Percentiles rank a stretch among this genome's conserved stretches.
phyloP scores from a whole-genome alignment of 1,139 yeast species.

The Blastobotrys elegans region DNA sequence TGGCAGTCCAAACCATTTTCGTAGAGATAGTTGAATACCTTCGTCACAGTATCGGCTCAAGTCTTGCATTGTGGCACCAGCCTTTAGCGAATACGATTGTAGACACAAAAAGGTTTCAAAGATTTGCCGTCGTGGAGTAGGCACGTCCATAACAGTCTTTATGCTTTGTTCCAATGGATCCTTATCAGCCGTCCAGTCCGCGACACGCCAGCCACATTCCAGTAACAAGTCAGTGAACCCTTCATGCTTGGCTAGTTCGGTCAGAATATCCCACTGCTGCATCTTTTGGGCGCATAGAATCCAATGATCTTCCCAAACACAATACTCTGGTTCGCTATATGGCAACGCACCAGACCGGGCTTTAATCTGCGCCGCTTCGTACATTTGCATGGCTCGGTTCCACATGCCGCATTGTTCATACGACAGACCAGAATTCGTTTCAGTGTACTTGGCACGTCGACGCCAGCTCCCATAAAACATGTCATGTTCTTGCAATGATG shows the following conservation, averaged over 20 bases:
- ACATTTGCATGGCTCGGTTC: conserved; percentile 90
- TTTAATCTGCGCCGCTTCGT: conserved; percentile 96
- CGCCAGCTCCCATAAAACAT: conserved; percentile 98
- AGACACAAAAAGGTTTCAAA: conserved; percentile 90
- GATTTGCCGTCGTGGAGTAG: conserved; percentile 93
- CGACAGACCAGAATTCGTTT: conserved; percentile 87
- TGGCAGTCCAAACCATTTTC: conserved; percentile 94
- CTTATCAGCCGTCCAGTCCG: conserved; percentile 95
- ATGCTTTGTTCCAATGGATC: conserved; percentile 94
- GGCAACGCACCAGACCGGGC: conserved; percentile 96
- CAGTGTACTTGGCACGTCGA: conserved; percentile 87
- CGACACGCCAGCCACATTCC: conserved; percentile 99
- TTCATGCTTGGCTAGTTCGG: conserved; percentile 96
- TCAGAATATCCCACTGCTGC: conserved; percentile 97
- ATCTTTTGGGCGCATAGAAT: conserved; percentile 92
- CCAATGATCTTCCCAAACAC: conserved; percentile 99
- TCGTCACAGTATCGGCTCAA: conserved; percentile 87
- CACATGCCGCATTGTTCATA: conserved; percentile 94
- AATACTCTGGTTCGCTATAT: conserved; percentile 91
- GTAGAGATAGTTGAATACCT: conserved; percentile 86
- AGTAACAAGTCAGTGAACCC: conserved; percentile 89
- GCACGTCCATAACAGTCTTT: conserved; percentile 96
- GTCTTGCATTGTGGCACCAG: conserved; percentile 62
- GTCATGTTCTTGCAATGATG: conserved; percentile 87
- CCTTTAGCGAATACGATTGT: conserved; percentile 90